Base-by-base conservation (phyloP, 2,329 filamentous ascomycete genomes). In the Scorias spongiosa region DNA sequence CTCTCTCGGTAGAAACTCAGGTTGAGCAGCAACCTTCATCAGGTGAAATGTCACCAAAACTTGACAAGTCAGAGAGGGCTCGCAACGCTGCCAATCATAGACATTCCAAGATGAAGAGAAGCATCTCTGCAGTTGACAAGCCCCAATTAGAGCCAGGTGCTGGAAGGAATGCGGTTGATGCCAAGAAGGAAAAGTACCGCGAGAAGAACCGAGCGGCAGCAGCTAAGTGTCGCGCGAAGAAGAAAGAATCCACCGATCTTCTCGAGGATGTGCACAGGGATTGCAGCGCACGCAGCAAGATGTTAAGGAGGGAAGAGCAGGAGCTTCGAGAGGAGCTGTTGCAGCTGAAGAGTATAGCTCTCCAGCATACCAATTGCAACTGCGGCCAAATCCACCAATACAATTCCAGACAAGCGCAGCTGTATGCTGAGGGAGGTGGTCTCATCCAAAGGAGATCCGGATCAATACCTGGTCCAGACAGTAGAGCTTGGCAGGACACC, bases 191-290 rank as follows among this genome's bases (percentile, higher is more conserved):
- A 48, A 71, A 70, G 48, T 79, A 78, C 51, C 68, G 84, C 0
- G 78, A 83, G 60, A 74, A 81, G 47, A 87, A 87, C 58, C 71
- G 81, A 9, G 65, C 81, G 2, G 81, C 82, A 0, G 81, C 82
- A 1, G 81, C 77, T 57, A 85, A 84, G 56, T 86, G 81, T 55
- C 74, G 81, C 2, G 74, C 80, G 54, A 84, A 83, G 63, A 76
- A 77, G 60, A 77, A 77, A 58, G 70, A 72, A 47, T 72, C 73
- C 52, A 71, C 69, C 30, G 63, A 68, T 44, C 54, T 64, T 32
- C 66, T 76, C 11, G 72, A 76, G 49, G 59, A 59, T 29, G 62
- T 61, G 40, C 62, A 63, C n/a, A 59, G 66, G 36, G 60, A 63
- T 8, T 59, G 62, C 20, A 59, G 58, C 2, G 54, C 52, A 5